Conservation (phyloP, 1,284 basidiomycete genomes). For the Cutaneotrichosporon mucoides region DNA sequence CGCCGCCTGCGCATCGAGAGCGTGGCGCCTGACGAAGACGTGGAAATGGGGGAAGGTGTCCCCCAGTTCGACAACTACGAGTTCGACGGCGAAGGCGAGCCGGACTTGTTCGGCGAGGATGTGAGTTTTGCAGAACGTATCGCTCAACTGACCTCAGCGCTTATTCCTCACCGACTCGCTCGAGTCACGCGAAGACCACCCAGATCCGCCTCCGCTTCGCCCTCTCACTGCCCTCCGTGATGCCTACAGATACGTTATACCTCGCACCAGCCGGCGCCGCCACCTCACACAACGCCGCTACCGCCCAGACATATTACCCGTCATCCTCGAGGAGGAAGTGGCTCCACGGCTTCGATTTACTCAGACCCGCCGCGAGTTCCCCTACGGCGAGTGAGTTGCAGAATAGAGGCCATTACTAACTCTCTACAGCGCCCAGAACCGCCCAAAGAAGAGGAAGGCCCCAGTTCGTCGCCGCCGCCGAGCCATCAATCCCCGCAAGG, state of each 20-base stretch:
- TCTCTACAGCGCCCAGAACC: neutral
- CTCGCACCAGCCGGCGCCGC: neutral
- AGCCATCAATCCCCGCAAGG: neutral
- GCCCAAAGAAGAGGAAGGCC: neutral
- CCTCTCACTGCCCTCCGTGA: neutral
- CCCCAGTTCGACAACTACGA: neutral
- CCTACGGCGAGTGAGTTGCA: neutral
- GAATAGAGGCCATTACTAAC: neutral
- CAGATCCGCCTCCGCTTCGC: neutral
- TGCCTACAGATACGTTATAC: neutral
- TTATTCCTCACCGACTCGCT: constrained; percentile 1
- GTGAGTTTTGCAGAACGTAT: neutral
- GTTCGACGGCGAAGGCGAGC: neutral
- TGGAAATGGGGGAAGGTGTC: neutral
- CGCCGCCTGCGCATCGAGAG: neutral
- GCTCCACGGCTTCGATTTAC: neutral
- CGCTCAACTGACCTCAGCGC: neutral
- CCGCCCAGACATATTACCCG: neutral
- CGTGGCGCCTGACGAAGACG: neutral
- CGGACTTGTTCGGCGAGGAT: neutral
- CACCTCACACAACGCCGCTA: neutral
- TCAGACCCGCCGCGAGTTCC: neutral
- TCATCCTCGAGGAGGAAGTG: neutral
- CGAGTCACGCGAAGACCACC: neutral
- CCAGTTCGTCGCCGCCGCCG: neutral